phyloP scores from a whole-genome alignment of 768 basidiomycete genomes.

The Exsudoporus frostii region DNA sequence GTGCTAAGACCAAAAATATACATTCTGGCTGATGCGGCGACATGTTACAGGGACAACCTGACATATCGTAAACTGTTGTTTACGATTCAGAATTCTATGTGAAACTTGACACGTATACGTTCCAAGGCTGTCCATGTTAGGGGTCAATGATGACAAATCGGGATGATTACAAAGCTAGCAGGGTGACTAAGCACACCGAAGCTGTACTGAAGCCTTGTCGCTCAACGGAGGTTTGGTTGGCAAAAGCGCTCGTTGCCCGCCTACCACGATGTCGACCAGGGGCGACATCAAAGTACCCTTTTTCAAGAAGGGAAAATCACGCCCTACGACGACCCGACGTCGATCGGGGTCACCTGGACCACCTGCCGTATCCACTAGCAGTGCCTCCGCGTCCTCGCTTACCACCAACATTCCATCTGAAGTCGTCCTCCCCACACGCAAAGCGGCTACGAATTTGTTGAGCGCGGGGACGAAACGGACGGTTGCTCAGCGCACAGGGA shows the following conservation, averaged over 20 bases:
- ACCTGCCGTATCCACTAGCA: conserved; percentile 18
- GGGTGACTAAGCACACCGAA: conserved; percentile 18
- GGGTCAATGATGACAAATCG: conserved; percentile 11
- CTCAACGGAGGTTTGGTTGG: not conserved
- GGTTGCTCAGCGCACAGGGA: conserved; percentile 44
- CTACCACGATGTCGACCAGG: conserved; percentile 30
- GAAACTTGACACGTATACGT: not conserved
- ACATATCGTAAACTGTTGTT: not conserved
- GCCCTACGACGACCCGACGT: conserved; percentile 74
- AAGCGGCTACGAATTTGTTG: conserved; percentile 63
- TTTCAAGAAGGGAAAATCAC: conserved; percentile 81
- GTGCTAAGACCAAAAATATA: not conserved
- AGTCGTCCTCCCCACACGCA: conserved; percentile 77
- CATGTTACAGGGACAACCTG: not conserved
- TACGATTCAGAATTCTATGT: not conserved
- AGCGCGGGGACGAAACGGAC: conserved; percentile 74
- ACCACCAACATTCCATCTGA: conserved; percentile 37
- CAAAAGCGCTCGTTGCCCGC: not conserved
- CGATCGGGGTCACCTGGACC: conserved; percentile 61
- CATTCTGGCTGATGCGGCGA: not conserved
- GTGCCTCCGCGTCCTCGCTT: conserved; percentile 30
- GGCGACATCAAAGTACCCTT: conserved; percentile 66
- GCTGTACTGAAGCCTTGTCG: not conserved
- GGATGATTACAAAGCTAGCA: conserved; percentile 2
- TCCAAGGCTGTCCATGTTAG: not conserved